Percentiles rank a stretch among this genome's conserved stretches.
phyloP scores from a whole-genome alignment of 176 grass and related monocot species.

The Cocos nucifera region DNA sequence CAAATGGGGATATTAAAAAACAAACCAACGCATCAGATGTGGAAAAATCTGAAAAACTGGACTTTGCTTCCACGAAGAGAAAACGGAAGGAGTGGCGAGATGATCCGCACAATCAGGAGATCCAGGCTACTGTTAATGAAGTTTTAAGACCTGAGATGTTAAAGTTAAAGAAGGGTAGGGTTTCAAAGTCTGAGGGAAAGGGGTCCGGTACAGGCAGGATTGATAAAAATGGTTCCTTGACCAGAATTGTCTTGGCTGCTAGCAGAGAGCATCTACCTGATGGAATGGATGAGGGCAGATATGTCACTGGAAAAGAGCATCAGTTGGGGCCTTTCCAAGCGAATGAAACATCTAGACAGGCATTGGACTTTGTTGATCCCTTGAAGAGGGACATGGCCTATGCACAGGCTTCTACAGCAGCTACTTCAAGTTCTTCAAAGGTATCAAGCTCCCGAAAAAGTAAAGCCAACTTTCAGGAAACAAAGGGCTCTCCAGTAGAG shows the following conservation, averaged over 20 bases:
- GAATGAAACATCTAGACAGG: not conserved
- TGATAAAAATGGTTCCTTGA: constrained; percentile 7
- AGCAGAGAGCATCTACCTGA: constrained; percentile 8
- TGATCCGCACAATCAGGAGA: constrained; percentile 21
- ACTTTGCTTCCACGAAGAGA: constrained; percentile 31
- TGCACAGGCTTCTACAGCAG: constrained; percentile 28
- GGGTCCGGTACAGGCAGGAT: constrained; percentile 18
- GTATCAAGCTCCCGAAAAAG: constrained; percentile 43
- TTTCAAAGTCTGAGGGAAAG: constrained; percentile 23
- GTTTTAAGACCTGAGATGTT: constrained; percentile 21
- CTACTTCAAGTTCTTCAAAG: constrained; percentile 58
- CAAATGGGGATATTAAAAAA: constrained; percentile 8
- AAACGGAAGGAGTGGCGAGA: constrained; percentile 33
- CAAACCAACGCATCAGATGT: constrained; percentile 21
- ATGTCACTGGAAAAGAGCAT: constrained; percentile 4
- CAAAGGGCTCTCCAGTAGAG: constrained; percentile 53
- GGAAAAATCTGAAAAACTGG: constrained; percentile 22
- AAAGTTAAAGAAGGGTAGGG: constrained; percentile 26
- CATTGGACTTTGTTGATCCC: constrained; percentile 26
- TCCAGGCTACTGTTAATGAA: constrained; percentile 17
- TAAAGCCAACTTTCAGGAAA: constrained; percentile 47
- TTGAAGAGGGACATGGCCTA: constrained; percentile 19
- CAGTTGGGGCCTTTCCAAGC: constrained; percentile 8
- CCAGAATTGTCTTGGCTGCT: constrained; percentile 14
- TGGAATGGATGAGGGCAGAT: constrained; percentile 28